Evolutionary conservation across 495 filamentous ascomycete species (phyloP), one percentile per base, ranked within the genome.

Genomic region (Podospora pseudocomata): DNA sequence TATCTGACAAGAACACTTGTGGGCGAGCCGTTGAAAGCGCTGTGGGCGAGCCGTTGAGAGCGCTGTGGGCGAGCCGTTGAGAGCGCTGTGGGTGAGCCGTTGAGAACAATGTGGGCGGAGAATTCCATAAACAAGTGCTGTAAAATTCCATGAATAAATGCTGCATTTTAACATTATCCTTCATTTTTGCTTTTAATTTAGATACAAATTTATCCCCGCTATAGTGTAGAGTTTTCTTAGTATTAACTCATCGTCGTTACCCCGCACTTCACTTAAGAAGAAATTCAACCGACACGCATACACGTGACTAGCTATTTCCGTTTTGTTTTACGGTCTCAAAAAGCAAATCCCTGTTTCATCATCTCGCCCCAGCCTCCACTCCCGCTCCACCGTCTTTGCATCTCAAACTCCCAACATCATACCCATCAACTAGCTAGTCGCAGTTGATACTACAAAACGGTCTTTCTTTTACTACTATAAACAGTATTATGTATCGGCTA

Each of bases 401-500:
- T 18, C 28, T 34, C 30, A 28, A 53, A 32, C 32, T 49, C 61
- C 61, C 61, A 63, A 44, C 32, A 27, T 44, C 61, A 32, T 32
- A 27, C 30, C 61, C 16, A 44, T 49, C 39, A 49, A 49, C 7
- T 16, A 49, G 39, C 30, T 5, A 11, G 39, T 13, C 39, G 26
- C 63, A 32, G 18, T 26, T 55, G 53, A 53, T 64, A 4, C 27
- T 34, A 61, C 60, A 56, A 67, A 70, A 70, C 68, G 68, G 68
- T 49, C 39, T 49, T 49, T 49, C 15, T 49, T 16, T 49, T 49
- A 3, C 30, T 7, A 13, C 20, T 60, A 32, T 23, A 44, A 55
- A 55, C 34, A 34, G 39, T 54, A 3, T 20, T 3, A 65, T 54
- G 6, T 23, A n/a, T 54, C 63, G 23, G 20, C 7, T 44, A 7